Percentiles rank a stretch among this genome's conserved stretches.
phyloP scores from a whole-genome alignment of 2,329 filamentous ascomycete genomes.

The Trichoderma sp. region DNA sequence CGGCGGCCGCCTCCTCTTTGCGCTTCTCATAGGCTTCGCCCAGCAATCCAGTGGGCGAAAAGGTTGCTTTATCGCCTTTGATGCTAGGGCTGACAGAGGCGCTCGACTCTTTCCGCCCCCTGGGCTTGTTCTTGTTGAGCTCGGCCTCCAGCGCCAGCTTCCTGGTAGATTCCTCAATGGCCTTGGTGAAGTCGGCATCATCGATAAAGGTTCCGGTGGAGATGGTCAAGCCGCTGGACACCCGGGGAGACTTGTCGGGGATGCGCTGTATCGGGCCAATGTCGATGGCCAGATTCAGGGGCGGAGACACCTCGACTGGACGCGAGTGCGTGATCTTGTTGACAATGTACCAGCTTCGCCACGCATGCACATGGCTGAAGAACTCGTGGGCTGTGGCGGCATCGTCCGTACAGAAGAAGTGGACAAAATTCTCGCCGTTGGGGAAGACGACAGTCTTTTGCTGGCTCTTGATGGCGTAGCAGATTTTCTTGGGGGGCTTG shows the following conservation, averaged over 20 bases:
- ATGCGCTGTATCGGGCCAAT: conserved; percentile 1
- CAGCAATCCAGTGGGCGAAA: conserved; percentile 56
- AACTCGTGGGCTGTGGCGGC: conserved; percentile 66
- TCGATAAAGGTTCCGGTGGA: conserved; percentile 28
- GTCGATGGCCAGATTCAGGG: conserved; percentile 26
- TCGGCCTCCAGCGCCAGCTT: conserved; percentile 27
- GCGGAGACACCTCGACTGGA: conserved; percentile 36
- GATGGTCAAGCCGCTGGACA: conserved; percentile 10
- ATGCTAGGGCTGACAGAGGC: conserved; percentile 29
- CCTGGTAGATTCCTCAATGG: conserved; percentile 28
- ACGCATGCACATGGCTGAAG: conserved; percentile 70
- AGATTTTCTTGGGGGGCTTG: conserved; percentile 81
- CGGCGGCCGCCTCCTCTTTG: conserved; percentile 42
- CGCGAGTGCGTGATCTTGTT: conserved; percentile 63
- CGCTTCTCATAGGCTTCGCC: conserved; percentile 53
- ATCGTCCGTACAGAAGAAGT: conserved; percentile 87
- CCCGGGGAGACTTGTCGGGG: conserved; percentile 15
- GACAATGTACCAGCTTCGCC: conserved; percentile 91
- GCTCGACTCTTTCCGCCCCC: conserved; percentile 11
- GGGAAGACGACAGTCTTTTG: conserved; percentile 84
- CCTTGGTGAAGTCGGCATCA: conserved; percentile 28
- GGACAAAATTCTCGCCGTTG: conserved; percentile 81
- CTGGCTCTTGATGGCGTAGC: conserved; percentile 89
- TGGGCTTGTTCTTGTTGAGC: conserved; percentile 24
- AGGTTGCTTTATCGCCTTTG: conserved; percentile 43